Percentiles rank a stretch among this genome's conserved stretches.
Evolutionary conservation across 2,329 filamentous ascomycete genomes (phyloP).

Genomic region (Colletotrichum abscissum): DNA sequence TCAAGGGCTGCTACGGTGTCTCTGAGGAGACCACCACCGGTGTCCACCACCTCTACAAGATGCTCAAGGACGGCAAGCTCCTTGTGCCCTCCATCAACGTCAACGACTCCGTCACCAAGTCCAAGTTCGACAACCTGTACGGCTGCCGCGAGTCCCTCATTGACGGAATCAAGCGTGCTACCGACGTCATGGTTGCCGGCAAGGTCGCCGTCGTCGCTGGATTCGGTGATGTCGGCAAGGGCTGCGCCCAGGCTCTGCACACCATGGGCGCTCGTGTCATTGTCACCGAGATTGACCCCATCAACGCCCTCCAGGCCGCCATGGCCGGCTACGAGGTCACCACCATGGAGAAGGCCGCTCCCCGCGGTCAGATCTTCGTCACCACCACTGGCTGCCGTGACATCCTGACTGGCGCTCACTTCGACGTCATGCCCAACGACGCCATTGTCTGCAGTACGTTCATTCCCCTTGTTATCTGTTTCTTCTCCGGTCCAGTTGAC

Average conservation of each 20-base stretch:
- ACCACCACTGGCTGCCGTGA: slow-evolving; percentile 99
- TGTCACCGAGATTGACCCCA: slow-evolving; percentile 97
- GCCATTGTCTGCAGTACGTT: slow-evolving; percentile 95
- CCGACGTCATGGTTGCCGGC: slow-evolving; percentile 99
- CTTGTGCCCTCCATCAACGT: slow-evolving; percentile 98
- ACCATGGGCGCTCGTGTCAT: slow-evolving; percentile 97
- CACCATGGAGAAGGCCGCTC: slow-evolving; percentile 97
- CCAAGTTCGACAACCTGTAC: slow-evolving; percentile 99
- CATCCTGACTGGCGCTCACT: slow-evolving; percentile 92
- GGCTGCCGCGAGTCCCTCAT: slow-evolving; percentile 98
- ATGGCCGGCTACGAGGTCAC: slow-evolving; percentile 97
- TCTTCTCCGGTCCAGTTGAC: neutral
- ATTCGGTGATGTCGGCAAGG: slow-evolving; percentile 99
- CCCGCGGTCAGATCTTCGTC: slow-evolving; percentile 95
- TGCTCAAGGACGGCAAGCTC: slow-evolving; percentile 91
- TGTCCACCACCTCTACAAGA: slow-evolving; percentile 99
- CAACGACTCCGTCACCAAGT: slow-evolving; percentile 99
- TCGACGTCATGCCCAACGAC: slow-evolving; percentile 95
- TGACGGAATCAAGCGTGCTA: slow-evolving; percentile 99
- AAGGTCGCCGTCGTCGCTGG: slow-evolving; percentile 98
- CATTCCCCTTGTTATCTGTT: neutral
- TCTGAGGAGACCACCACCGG: slow-evolving; percentile 99
- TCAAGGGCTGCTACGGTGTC: slow-evolving; percentile 97
- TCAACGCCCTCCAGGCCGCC: slow-evolving; percentile 99
- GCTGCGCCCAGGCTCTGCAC: slow-evolving; percentile 94